Percentiles rank a stretch among this genome's conserved stretches.
phyloP scores from a whole-genome alignment of 306 rosid species.

The Adenanthera pavonina region DNA sequence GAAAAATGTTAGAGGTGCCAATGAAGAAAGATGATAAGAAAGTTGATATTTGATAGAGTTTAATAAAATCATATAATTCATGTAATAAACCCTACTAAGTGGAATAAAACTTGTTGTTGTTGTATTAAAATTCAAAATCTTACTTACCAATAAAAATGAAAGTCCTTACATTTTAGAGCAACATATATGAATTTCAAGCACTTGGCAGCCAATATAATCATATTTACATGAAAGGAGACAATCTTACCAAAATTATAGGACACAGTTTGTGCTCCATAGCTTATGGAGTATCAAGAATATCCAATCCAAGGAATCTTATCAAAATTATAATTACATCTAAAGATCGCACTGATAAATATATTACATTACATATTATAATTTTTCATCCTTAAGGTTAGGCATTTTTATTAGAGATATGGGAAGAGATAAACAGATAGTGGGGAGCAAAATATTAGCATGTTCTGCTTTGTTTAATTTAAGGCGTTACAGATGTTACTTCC shows the following conservation, averaged over 20 bases:
- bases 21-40: no score
- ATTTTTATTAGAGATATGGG: slow-evolving; percentile 4
- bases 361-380: background rate
- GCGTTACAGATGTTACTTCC: background rate
- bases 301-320: slow-evolving; percentile 22
- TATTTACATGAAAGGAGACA: background rate
- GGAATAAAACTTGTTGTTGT: no score
- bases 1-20: no score
- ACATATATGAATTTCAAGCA: no score
- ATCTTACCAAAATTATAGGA: background rate
- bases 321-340: background rate
- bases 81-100: no score
- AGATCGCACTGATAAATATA: background rate
- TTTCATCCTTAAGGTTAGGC: background rate
- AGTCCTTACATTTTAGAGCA: background rate
- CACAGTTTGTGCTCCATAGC: background rate
- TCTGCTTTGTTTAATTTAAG: slow-evolving; percentile 21
- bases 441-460: background rate
- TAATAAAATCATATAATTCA: no score
- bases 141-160: background rate
- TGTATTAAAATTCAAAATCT: background rate
- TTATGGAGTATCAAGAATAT: background rate
- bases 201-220: background rate
- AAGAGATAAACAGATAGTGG: background rate
- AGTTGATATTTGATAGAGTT: no score